Conservation (phyloP, 768 basidiomycete species). For the Panaeolus papilionaceus region DNA sequence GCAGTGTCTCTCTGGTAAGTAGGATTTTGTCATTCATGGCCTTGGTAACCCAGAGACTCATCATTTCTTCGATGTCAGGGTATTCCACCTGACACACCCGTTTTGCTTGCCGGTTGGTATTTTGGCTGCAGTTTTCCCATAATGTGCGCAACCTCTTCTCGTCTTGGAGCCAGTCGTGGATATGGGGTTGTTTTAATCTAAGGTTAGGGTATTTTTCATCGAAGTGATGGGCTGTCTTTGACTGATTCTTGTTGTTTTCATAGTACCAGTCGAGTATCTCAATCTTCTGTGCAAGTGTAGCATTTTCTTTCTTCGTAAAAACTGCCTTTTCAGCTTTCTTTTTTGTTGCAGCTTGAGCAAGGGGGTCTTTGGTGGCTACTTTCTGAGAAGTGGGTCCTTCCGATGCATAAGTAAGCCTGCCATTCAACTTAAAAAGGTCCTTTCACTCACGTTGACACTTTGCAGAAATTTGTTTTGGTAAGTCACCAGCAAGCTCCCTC, state of each 20-base stretch:
- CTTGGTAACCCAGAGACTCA: constrained; percentile 43
- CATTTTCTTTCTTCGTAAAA: constrained; percentile 29
- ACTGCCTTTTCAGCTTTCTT: too few species aligned
- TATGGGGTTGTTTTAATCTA: constrained; percentile 36
- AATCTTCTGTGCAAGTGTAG: constrained; percentile 40
- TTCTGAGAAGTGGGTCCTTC: too few species aligned
- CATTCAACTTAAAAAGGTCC: too few species aligned
- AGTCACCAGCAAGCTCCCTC: too few species aligned
- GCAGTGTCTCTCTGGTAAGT: constrained; percentile 42
- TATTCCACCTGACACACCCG: constrained; percentile 34
- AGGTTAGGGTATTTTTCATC: constrained; percentile 38
- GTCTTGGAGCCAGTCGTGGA: constrained; percentile 41
- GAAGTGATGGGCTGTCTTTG: constrained; percentile 37
- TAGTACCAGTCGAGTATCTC: constrained; percentile 45
- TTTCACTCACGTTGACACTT: too few species aligned
- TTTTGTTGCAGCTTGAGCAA: too few species aligned
- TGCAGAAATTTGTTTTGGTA: too few species aligned
- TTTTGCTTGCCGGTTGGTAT: constrained; percentile 27
- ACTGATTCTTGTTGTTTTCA: constrained; percentile 38
- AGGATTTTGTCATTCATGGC: constrained; percentile 38
- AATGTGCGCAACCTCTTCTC: constrained; percentile 30
- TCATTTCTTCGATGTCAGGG: constrained; percentile 40
- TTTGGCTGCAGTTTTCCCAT: constrained; percentile 22
- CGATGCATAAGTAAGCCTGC: too few species aligned
- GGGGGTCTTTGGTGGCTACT: too few species aligned